These are phyloP conservation scores for Wallacemonas sp. DNA, from an alignment of 208 protist genomes.

Conservation along the genomic window DNA sequence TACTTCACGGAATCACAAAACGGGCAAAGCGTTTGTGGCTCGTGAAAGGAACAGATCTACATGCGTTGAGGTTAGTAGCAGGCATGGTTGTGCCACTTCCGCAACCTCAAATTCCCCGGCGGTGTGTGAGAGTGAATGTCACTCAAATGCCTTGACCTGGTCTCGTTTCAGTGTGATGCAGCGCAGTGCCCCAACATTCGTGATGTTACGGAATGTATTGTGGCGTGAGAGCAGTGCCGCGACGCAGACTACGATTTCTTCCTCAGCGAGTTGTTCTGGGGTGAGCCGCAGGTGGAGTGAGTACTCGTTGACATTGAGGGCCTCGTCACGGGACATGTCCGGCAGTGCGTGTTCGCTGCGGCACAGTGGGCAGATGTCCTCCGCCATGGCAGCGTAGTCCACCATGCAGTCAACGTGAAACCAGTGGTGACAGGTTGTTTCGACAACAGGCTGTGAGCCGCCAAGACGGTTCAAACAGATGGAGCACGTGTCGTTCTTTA, in stretches of 20 bases:
- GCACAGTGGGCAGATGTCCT: constrained; percentile 61
- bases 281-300: constrained; percentile 23
- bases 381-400: constrained; percentile 22
- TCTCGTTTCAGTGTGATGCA: constrained; percentile 20
- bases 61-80: too few relatives aligned
- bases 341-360: constrained; percentile 35
- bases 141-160: not conserved
- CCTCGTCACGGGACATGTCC: constrained; percentile 17
- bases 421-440: constrained; percentile 57
- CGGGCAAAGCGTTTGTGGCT: too few relatives aligned
- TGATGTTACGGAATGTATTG: constrained; percentile 44
- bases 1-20: too few relatives aligned
- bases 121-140: not conserved
- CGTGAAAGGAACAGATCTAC: too few relatives aligned
- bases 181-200: constrained; percentile 43
- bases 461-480: constrained; percentile 46
- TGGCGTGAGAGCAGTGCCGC: constrained; percentile 31
- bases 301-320: constrained; percentile 33
- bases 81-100: too few relatives aligned
- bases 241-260: constrained; percentile 41
- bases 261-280: constrained; percentile 11
- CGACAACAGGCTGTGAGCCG: constrained; percentile 32
- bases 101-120: too few relatives aligned
- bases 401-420: constrained; percentile 71
- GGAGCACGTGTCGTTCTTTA: constrained; percentile 27